These are phyloP conservation scores for Penicillium mononematosum DNA, from an alignment of 495 filamentous ascomycete species.

Conservation along the genomic window DNA sequence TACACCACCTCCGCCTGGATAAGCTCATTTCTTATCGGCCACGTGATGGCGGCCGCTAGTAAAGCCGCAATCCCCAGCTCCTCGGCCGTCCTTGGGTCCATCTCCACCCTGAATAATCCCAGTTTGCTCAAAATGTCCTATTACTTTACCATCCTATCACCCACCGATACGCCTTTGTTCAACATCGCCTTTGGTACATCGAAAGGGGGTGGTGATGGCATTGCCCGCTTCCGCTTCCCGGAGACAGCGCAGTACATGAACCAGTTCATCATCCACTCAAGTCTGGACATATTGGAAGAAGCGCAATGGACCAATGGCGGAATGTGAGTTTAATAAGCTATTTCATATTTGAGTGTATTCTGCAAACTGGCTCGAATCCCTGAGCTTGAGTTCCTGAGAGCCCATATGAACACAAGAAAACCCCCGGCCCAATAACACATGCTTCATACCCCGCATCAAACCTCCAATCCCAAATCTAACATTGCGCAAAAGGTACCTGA, in stretches of 20 bases:
- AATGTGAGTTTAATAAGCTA: slow-evolving; percentile 54
- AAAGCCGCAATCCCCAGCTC: slow-evolving; percentile 9
- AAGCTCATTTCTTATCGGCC: slow-evolving; percentile 20
- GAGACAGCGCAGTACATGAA: slow-evolving; percentile 89
- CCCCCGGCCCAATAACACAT: not conserved
- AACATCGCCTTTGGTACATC: slow-evolving; percentile 94
- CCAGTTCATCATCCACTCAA: slow-evolving; percentile 93
- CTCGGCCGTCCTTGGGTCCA: slow-evolving; percentile 2
- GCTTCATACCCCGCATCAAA: not conserved
- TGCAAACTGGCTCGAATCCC: not conserved
- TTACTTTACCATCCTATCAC: slow-evolving; percentile 94
- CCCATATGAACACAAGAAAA: not conserved
- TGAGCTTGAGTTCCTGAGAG: not conserved
- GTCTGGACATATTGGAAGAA: slow-evolving; percentile 91
- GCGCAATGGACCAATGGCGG: slow-evolving; percentile 82
- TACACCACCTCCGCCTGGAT: too few relatives aligned
- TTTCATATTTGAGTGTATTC: not conserved
- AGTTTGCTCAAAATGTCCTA: slow-evolving; percentile 70
- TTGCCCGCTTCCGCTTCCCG: slow-evolving; percentile 71
- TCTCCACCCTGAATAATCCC: slow-evolving; percentile 12
- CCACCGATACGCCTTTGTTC: slow-evolving; percentile 91
- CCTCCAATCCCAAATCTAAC: slow-evolving; percentile 12
- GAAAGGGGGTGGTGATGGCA: slow-evolving; percentile 89
- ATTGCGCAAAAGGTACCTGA: slow-evolving; percentile 71
- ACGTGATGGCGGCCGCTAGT: slow-evolving; percentile 18